These are phyloP conservation scores for Adansonia rubrostipa DNA, from an alignment of 441 rosid genomes.

Conservation along the genomic window DNA sequence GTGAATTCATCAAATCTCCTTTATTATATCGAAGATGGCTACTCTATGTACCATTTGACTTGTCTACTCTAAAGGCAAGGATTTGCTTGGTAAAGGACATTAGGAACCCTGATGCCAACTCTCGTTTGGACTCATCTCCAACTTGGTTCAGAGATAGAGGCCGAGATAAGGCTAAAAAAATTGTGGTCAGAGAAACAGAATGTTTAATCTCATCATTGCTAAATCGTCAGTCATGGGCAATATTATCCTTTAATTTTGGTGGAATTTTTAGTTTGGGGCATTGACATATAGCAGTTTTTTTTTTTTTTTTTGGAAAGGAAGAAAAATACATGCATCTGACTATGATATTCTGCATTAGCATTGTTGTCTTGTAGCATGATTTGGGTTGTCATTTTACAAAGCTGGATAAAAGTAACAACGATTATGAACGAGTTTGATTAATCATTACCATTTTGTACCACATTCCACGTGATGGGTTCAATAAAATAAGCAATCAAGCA, in stretches of 20 bases:
- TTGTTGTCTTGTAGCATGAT: constrained; percentile 16
- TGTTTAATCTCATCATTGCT: not conserved
- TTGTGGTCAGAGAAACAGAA: too few relatives aligned
- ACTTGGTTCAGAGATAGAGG: not conserved
- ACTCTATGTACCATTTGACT: too few relatives aligned
- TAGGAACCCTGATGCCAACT: not conserved
- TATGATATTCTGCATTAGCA: not conserved
- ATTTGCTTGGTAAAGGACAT: not conserved
- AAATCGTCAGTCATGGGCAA: not conserved
- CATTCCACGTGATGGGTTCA: constrained; percentile 7
- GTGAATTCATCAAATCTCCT: not conserved
- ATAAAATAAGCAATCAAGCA: not conserved
- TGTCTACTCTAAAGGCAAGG: not conserved
- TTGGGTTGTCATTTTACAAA: not conserved
- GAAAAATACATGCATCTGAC: constrained; percentile 11
- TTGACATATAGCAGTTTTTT: not conserved
- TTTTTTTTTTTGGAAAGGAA: not conserved
- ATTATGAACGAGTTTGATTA: not conserved
- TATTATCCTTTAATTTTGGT: not conserved
- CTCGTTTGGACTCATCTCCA: not conserved
- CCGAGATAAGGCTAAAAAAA: not conserved
- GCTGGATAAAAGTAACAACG: not conserved
- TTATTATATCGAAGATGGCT: too few relatives aligned
- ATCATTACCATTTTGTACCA: not conserved
- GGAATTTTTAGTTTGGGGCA: not conserved